A percentile compares a stretch with the other conserved stretches of the same genome.
Conservation (phyloP, 495 filamentous ascomycete genomes). For the Glutinoglossum americanum region DNA sequence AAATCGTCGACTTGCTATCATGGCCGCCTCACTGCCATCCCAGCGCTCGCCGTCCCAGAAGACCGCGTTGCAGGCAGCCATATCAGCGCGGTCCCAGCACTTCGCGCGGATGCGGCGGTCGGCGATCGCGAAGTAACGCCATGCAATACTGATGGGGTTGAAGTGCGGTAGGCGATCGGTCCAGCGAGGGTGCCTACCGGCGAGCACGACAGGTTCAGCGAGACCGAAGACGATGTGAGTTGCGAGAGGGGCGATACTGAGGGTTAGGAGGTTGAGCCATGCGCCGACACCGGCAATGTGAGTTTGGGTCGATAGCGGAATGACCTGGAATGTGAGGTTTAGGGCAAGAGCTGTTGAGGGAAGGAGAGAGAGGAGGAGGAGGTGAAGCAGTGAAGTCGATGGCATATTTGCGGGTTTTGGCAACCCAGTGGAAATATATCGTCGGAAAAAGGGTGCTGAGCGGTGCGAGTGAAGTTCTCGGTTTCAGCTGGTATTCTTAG, state of each 20-base stretch:
- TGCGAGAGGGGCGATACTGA: neutral
- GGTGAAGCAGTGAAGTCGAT: too few relatives aligned
- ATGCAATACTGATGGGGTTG: neutral
- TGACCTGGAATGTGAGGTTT: too few relatives aligned
- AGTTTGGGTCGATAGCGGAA: too few relatives aligned
- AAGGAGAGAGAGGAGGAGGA: too few relatives aligned
- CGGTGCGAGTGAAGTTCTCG: too few relatives aligned
- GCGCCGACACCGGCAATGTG: too few relatives aligned
- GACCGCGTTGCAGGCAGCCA: neutral
- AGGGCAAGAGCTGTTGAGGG: too few relatives aligned
- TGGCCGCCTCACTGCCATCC: neutral
- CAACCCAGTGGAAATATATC: too few relatives aligned
- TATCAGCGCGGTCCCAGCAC: neutral
- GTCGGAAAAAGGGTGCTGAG: too few relatives aligned
- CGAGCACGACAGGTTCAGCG: neutral
- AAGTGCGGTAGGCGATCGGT: neutral
- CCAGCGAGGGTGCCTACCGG: neutral
- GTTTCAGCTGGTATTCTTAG: too few relatives aligned
- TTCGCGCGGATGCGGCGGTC: neutral
- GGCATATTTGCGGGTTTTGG: too few relatives aligned
- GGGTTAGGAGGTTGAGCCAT: neutral
- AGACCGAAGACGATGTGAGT: neutral
- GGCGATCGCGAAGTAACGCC: neutral
- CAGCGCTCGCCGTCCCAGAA: neutral
- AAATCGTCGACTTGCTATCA: neutral